A percentile compares a stretch with the other conserved stretches of the same genome.
These are phyloP conservation scores for Beauveria caledonica DNA, from an alignment of 2,329 filamentous ascomycete species.

Conservation along the genomic window DNA sequence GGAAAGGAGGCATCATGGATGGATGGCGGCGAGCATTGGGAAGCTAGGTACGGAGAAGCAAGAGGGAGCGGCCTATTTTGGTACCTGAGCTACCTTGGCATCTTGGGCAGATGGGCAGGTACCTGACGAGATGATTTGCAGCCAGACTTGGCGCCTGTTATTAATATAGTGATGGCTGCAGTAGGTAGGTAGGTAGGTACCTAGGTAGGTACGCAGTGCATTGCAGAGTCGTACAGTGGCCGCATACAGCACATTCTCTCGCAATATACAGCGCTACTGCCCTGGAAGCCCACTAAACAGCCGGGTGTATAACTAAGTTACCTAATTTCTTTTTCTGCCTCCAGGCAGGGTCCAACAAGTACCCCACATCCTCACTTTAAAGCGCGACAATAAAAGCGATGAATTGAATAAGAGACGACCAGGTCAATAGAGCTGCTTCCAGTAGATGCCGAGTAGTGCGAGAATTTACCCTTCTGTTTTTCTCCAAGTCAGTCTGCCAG, in stretches of 20 bases:
- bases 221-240: not conserved
- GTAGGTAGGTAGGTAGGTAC: too few species aligned
- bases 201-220: too few species aligned
- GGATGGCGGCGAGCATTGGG: not conserved
- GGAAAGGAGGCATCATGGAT: not conserved
- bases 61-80: too few species aligned
- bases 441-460: not conserved
- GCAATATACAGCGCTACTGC: not conserved
- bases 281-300: not conserved
- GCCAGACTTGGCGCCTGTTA: not conserved
- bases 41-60: too few species aligned
- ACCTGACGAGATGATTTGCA: too few species aligned
- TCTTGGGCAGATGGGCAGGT: too few species aligned
- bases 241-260: too few species aligned
- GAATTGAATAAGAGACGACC: too few species aligned
- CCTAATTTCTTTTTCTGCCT: not conserved
- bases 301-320: too few species aligned
- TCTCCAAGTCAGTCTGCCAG: not conserved
- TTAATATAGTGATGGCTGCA: not conserved
- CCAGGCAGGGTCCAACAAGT: not conserved
- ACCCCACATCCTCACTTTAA: not conserved
- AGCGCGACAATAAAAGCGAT: too few species aligned
- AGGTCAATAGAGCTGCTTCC: too few species aligned
- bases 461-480: not conserved
- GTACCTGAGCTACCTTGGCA: too few species aligned